Percentiles rank a stretch among this genome's conserved stretches.
Evolutionary conservation across 441 rosid species (phyloP).

Genomic region (Gossypium gossypioides): DNA sequence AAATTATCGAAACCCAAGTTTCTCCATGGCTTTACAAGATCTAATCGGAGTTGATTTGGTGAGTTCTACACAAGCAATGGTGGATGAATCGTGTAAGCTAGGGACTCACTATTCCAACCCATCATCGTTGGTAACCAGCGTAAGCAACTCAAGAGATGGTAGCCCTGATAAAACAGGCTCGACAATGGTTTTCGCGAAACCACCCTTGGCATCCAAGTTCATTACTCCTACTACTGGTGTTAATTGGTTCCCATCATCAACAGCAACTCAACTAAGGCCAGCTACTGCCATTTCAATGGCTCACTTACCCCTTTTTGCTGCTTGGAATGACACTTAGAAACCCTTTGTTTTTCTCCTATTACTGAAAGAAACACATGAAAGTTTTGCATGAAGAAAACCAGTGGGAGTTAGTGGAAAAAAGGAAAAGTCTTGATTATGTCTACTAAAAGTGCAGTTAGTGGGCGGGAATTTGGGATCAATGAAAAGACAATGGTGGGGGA

Average conservation of each 20-base stretch:
- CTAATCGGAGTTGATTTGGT: slow-evolving; percentile 35
- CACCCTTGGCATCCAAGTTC: slow-evolving; percentile 43
- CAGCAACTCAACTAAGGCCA: slow-evolving; percentile 32
- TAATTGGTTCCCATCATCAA: slow-evolving; percentile 38
- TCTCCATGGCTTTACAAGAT: slow-evolving; percentile 36
- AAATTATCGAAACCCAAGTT: slow-evolving; percentile 22
- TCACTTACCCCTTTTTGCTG: slow-evolving; percentile 61
- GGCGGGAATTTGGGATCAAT: slow-evolving; percentile 18
- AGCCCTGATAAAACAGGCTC: slow-evolving; percentile 47
- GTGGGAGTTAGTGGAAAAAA: not conserved
- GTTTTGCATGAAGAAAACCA: slow-evolving; percentile 22
- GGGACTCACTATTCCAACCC: slow-evolving; percentile 40
- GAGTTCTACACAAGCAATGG: slow-evolving; percentile 25
- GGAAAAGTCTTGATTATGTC: slow-evolving; percentile 16
- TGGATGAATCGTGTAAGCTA: slow-evolving; percentile 28
- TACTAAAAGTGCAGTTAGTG: slow-evolving; percentile 10
- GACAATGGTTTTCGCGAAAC: slow-evolving; percentile 35
- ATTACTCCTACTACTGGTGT: slow-evolving; percentile 1
- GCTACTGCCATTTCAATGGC: slow-evolving; percentile 37
- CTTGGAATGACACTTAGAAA: slow-evolving; percentile 53
- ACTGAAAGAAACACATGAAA: not conserved
- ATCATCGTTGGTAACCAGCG: slow-evolving; percentile 48
- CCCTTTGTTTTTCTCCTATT: not conserved
- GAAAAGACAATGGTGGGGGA: slow-evolving; percentile 23
- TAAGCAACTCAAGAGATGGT: slow-evolving; percentile 58